Percentiles rank a stretch among this genome's conserved stretches.
Conservation (phyloP, 371 early-diverging fungal genomes). For the Phascolomyces articulosus region DNA sequence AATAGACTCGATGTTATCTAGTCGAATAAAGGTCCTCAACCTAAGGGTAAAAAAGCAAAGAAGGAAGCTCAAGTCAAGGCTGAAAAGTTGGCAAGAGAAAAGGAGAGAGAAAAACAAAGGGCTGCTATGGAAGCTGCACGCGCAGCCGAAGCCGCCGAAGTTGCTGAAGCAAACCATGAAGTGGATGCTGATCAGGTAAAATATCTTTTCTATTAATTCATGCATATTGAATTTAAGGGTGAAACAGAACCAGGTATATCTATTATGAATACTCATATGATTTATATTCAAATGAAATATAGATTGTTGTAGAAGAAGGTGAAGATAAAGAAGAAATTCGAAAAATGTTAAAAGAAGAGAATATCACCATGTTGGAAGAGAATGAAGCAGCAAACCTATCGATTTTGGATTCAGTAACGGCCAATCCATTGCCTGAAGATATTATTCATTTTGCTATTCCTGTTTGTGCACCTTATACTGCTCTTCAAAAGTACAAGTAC, state of each 20-base stretch:
- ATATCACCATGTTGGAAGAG: slow-evolving; percentile 67
- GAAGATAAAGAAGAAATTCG: slow-evolving; percentile 67
- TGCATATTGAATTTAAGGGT: too few relatives aligned
- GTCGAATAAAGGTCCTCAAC: slow-evolving; percentile 75
- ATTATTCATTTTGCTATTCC: slow-evolving; percentile 89
- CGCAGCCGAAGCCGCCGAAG: not conserved
- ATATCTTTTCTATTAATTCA: not conserved
- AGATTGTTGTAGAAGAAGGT: slow-evolving; percentile 18
- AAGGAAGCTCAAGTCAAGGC: slow-evolving; percentile 60
- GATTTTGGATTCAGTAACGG: slow-evolving; percentile 80
- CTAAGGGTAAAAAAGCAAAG: slow-evolving; percentile 75
- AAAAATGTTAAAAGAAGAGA: slow-evolving; percentile 75
- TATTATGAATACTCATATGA: too few relatives aligned
- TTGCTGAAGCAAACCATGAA: slow-evolving; percentile 1
- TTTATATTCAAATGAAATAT: not conserved
- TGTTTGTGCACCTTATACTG: slow-evolving; percentile 94
- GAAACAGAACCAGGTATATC: too few relatives aligned
- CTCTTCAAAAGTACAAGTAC: slow-evolving; percentile 92
- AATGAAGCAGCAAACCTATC: slow-evolving; percentile 67
- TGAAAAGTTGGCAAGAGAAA: slow-evolving; percentile 33
- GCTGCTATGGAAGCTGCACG: slow-evolving; percentile 2
- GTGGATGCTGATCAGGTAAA: slow-evolving; percentile 4
- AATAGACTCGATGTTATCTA: too few relatives aligned
- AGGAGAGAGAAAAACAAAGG: slow-evolving; percentile 14
- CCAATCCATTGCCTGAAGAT: slow-evolving; percentile 81